These are phyloP conservation scores for Xylaria multiplex DNA, from an alignment of 2,329 filamentous ascomycete species.

Conservation along the genomic window DNA sequence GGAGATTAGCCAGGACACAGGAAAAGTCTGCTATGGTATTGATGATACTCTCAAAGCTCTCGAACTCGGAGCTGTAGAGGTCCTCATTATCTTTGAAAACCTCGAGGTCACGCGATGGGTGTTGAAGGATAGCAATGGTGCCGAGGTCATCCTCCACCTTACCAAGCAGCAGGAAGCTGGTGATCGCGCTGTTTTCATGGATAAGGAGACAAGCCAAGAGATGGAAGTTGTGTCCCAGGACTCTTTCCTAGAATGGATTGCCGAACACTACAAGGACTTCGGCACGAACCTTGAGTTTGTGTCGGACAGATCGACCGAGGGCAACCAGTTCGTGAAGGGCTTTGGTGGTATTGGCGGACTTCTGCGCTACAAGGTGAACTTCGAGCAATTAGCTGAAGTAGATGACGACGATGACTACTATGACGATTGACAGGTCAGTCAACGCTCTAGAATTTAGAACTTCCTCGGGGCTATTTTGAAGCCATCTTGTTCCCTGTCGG, in stretches of 20 bases:
- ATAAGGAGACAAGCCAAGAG: constrained; percentile 94
- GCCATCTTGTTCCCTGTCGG: constrained; percentile 24
- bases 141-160: constrained; percentile 82
- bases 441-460: constrained; percentile 35
- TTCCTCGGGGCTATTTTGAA: constrained; percentile 28
- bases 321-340: constrained; percentile 99
- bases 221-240: constrained; percentile 92
- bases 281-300: constrained; percentile 96
- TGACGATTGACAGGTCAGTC: constrained; percentile 61
- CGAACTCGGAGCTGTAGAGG: constrained; percentile 94
- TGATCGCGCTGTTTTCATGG: constrained; percentile 87
- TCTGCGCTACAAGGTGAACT: constrained; percentile 99
- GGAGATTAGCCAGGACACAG: constrained; percentile 97
- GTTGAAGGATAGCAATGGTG: constrained; percentile 80
- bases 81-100: constrained; percentile 96
- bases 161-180: constrained; percentile 83
- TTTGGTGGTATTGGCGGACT: constrained; percentile 98
- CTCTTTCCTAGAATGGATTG: constrained; percentile 99
- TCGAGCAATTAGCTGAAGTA: constrained; percentile 95
- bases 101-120: constrained; percentile 92
- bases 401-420: constrained; percentile 95
- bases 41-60: constrained; percentile 97
- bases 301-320: constrained; percentile 95
- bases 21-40: constrained; percentile 96
- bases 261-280: constrained; percentile 98